Conservation (phyloP, 495 filamentous ascomycete species). For the Neurospora sp. region DNA sequence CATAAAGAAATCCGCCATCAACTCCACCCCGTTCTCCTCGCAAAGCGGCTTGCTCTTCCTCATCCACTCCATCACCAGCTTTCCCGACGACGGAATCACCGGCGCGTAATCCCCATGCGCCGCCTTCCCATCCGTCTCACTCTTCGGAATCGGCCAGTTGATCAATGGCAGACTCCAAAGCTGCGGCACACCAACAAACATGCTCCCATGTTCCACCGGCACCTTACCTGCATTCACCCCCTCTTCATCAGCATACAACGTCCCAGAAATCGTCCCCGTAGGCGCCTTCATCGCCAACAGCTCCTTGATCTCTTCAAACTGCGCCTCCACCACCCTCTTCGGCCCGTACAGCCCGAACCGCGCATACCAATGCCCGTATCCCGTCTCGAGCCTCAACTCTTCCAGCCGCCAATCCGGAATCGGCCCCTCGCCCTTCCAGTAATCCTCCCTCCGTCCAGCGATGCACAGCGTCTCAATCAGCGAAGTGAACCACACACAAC, state of each 20-base stretch:
- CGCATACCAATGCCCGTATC: slow-evolving; percentile 35
- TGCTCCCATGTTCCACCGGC: slow-evolving; percentile 24
- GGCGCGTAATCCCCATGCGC: slow-evolving; percentile 36
- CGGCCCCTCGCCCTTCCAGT: slow-evolving; percentile 34
- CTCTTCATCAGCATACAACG: slow-evolving; percentile 27
- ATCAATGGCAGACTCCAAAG: slow-evolving; percentile 34
- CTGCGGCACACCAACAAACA: slow-evolving; percentile 30
- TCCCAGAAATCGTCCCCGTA: slow-evolving; percentile 24
- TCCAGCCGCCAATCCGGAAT: slow-evolving; percentile 35
- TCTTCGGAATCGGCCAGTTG: slow-evolving; percentile 25
- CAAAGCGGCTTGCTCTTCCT: slow-evolving; percentile 25
- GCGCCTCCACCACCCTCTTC: slow-evolving; percentile 32
- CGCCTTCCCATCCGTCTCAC: slow-evolving; percentile 19
- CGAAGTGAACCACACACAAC: slow-evolving; percentile 35
- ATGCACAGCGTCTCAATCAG: slow-evolving; percentile 41
- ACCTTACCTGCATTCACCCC: slow-evolving; percentile 31
- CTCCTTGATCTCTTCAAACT: slow-evolving; percentile 35
- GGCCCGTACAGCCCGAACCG: slow-evolving; percentile 40
- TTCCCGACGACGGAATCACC: slow-evolving; percentile 30
- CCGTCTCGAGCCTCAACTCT: slow-evolving; percentile 34
- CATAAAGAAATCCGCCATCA: slow-evolving; percentile 37
- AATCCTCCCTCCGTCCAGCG: slow-evolving; percentile 32
- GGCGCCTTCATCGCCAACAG: slow-evolving; percentile 24
- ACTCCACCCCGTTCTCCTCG: slow-evolving; percentile 31
- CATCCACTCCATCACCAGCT: slow-evolving; percentile 30